A percentile compares a stretch with the other conserved stretches of the same genome.
phyloP scores from a whole-genome alignment of 306 rosid genomes.

The Trifolium repens region DNA sequence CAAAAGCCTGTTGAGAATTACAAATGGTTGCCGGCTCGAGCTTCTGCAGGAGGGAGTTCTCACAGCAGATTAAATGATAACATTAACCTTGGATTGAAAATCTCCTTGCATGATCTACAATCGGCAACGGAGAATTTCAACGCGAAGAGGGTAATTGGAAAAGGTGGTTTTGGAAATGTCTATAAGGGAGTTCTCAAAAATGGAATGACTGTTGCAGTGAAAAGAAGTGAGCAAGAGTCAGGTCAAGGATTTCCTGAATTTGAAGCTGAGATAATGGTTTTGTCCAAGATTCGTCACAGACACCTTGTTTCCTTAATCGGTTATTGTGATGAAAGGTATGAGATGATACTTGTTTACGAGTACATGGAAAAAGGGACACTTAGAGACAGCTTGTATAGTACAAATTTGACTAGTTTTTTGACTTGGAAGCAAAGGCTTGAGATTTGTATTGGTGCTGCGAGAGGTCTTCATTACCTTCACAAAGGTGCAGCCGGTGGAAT shows the following conservation, averaged over 20 bases:
- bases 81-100: conserved; percentile 49
- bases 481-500: conserved; percentile 59
- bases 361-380: conserved; percentile 61
- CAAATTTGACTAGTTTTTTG: conserved; percentile 34
- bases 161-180: conserved; percentile 64
- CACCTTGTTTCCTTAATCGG: conserved; percentile 64
- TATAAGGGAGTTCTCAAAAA: conserved; percentile 52
- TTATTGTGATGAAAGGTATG: conserved; percentile 56
- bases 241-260: conserved; percentile 61
- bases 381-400: conserved; percentile 49
- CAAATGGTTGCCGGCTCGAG: conserved; percentile 26
- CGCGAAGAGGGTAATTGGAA: conserved; percentile 44
- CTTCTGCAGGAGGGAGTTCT: conserved; percentile 43
- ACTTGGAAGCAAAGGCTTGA: conserved; percentile 61
- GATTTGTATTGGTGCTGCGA: conserved; percentile 62
- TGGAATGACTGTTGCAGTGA: conserved; percentile 54
- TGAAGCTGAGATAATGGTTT: conserved; percentile 57
- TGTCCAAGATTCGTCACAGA: conserved; percentile 60
- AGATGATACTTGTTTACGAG: conserved; percentile 64
- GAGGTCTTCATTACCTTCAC: conserved; percentile 63
- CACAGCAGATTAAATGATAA: conserved; percentile 43
- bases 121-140: conserved; percentile 50
- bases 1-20: conserved; percentile 19
- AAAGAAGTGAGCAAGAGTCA: conserved; percentile 53
- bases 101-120: conserved; percentile 47